phyloP scores from a whole-genome alignment of 23 red algal species.

The Agarophyton chilense region DNA sequence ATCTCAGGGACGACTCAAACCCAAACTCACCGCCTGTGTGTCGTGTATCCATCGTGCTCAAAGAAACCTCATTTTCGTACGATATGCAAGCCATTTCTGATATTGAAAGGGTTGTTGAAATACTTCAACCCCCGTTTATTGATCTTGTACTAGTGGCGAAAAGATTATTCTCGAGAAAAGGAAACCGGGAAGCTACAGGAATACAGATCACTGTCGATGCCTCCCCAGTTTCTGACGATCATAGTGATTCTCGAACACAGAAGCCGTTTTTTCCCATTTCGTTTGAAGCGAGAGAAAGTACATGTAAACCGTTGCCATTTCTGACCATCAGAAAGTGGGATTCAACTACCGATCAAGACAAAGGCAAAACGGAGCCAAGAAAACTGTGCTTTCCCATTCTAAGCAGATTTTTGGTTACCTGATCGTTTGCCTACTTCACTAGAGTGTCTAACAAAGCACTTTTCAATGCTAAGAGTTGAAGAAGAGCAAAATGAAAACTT shows the following conservation, averaged over 20 bases:
- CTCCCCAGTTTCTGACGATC: constrained; percentile 1
- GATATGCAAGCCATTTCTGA: constrained; percentile 40
- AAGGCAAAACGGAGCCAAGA: not conserved
- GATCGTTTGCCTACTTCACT: too few relatives aligned
- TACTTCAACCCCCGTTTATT: constrained; percentile 40
- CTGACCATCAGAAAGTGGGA: constrained; percentile 15
- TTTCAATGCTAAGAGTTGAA: constrained; percentile 30
- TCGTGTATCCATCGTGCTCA: constrained; percentile 35
- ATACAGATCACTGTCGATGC: constrained; percentile 57
- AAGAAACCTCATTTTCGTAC: constrained; percentile 39
- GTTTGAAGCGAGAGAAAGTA: constrained; percentile 29
- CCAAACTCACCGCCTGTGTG: constrained; percentile 22
- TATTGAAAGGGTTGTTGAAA: constrained; percentile 40
- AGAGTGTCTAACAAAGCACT: constrained; percentile 19
- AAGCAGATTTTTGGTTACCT: not conserved
- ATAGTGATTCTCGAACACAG: not conserved
- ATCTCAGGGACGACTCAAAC: constrained; percentile 3
- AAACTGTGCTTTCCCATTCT: not conserved
- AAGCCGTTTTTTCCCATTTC: constrained; percentile 13
- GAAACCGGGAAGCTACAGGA: constrained; percentile 29
- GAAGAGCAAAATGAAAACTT: not conserved
- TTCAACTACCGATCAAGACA: not conserved
- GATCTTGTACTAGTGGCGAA: constrained; percentile 39
- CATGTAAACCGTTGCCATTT: constrained; percentile 21
- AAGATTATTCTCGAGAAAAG: constrained; percentile 27